A percentile compares a stretch with the other conserved stretches of the same genome.
These are phyloP conservation scores for Tulasnella calospora DNA, from an alignment of 768 basidiomycete genomes.

Conservation along the genomic window DNA sequence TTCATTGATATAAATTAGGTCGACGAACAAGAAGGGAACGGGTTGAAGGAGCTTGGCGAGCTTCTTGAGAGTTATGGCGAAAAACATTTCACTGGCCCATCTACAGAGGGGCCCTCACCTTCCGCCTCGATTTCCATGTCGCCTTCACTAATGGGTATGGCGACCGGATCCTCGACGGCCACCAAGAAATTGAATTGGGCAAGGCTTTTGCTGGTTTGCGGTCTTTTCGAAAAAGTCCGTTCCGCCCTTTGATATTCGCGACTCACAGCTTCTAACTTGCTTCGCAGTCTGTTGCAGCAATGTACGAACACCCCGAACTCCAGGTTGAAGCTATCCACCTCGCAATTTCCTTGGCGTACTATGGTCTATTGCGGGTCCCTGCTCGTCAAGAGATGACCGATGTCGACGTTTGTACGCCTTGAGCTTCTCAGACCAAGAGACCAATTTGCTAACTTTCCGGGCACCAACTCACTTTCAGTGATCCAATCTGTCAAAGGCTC, in stretches of 20 bases:
- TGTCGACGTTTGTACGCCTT: constrained; percentile 65
- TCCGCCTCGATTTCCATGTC: constrained; percentile 37
- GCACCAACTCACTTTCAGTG: constrained; percentile 42
- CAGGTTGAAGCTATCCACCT: constrained; percentile 94
- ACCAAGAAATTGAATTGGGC: constrained; percentile 70
- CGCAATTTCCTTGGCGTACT: constrained; percentile 86
- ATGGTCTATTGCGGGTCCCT: constrained; percentile 83
- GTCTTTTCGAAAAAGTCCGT: constrained; percentile 86
- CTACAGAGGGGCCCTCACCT: constrained; percentile 36
- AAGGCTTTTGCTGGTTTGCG: constrained; percentile 79
- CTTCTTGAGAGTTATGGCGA: constrained; percentile 73
- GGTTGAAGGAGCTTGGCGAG: constrained; percentile 67
- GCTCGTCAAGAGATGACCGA: constrained; percentile 77
- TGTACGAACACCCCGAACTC: constrained; percentile 81
- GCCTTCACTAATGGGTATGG: constrained; percentile 31
- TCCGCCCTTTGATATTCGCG: background rate
- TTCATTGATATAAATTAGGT: constrained; percentile 44
- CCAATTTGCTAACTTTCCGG: background rate
- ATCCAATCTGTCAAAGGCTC: constrained; percentile 61
- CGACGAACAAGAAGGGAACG: constrained; percentile 77
- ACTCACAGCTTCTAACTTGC: background rate
- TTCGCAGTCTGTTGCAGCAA: constrained; percentile 74
- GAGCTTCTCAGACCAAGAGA: background rate
- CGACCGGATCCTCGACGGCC: constrained; percentile 47
- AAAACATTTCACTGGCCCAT: constrained; percentile 67